Base-by-base conservation (phyloP, 257 asterid genomes). In the Cruciata laevipes region DNA sequence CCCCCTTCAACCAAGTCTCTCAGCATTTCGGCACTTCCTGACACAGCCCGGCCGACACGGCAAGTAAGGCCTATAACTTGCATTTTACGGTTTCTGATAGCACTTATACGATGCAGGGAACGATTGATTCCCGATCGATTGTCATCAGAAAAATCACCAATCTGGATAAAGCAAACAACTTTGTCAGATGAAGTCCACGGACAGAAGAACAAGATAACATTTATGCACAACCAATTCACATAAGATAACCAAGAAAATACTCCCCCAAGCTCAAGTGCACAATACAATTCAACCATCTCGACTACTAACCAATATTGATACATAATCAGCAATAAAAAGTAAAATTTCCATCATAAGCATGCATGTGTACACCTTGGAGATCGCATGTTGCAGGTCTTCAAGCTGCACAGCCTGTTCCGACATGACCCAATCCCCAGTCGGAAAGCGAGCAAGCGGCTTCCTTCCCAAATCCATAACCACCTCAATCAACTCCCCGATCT, bases 401-500 rank as follows among this genome's bases (percentile, higher is more conserved):
- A 78, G 83, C 84, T 69, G 79, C 71, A 93, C 99, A 10, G 86
- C 71, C 59, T 81, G 83, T 49, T 90, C 95, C 2, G 95, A 88
- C 69, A 93, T 84, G 75, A 83, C 79, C 88, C 96, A 88, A 82
- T 90, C 99, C 3, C 97, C 99, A 0, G 87, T 76, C 20, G 99
- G 99, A 72, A 93, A 93, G 37, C 99, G 87, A 42, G 99, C 99
- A 31, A 93, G 82, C 1, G 99, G 97, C 69, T 86, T 88, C 73
- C 99, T 86, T 23, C 99, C 97, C 84, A 93, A 86, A 84, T 93
- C 99, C 99, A 93, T 86, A 23, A 93, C 97, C 65, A 93, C 90
- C 88, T 93, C 99, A 76, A 93, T 81, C 63, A 93, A 78, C 74
- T 85, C 75, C 74, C 78, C 79, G 69, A 93, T 86, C 67, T 85